phyloP scores from a whole-genome alignment of 768 basidiomycete species.

The Suillus plorans region DNA sequence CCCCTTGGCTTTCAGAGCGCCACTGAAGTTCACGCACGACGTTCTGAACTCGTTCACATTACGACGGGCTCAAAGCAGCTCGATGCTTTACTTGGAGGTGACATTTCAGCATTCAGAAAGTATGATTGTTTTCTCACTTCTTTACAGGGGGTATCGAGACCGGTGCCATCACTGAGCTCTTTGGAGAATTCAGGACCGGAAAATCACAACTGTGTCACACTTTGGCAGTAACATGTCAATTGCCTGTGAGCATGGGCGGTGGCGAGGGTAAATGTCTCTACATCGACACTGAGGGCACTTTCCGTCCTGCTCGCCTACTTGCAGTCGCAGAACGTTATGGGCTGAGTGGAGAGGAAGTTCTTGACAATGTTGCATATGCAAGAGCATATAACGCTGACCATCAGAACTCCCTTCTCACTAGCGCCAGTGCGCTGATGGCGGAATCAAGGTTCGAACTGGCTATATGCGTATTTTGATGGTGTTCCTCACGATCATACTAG shows the following conservation, averaged over 20 bases:
- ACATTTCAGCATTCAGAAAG: conserved; percentile 9
- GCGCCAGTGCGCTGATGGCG: conserved; percentile 97
- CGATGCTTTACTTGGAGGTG: conserved; percentile 92
- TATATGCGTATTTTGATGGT: conserved; percentile 21
- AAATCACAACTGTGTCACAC: conserved; percentile 99
- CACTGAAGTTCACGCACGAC: conserved; percentile 92
- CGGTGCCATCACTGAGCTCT: conserved; percentile 95
- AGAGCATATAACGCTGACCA: conserved; percentile 99
- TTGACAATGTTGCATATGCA: conserved; percentile 98
- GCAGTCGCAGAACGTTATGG: conserved; percentile 96
- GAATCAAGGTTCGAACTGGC: conserved; percentile 75
- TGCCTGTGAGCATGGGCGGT: conserved; percentile 96
- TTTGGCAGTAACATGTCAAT: conserved; percentile 95
- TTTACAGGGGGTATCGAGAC: conserved; percentile 90
- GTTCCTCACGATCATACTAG: conserved; percentile 38
- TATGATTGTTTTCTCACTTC: conserved; percentile 13
- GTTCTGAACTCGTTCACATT: conserved; percentile 94
- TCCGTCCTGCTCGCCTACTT: conserved; percentile 92
- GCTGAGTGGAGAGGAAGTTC: conserved; percentile 95
- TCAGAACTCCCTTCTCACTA: conserved; percentile 85
- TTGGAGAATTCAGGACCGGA: conserved; percentile 98
- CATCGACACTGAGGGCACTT: conserved; percentile 99
- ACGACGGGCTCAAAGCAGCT: conserved; percentile 96
- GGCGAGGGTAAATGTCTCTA: conserved; percentile 99
- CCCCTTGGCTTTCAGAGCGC: conserved; percentile 98